Percentiles rank a stretch among this genome's conserved stretches.
These are phyloP conservation scores for Paecilomyces formosus DNA, from an alignment of 2,329 filamentous ascomycete genomes.

Conservation along the genomic window DNA sequence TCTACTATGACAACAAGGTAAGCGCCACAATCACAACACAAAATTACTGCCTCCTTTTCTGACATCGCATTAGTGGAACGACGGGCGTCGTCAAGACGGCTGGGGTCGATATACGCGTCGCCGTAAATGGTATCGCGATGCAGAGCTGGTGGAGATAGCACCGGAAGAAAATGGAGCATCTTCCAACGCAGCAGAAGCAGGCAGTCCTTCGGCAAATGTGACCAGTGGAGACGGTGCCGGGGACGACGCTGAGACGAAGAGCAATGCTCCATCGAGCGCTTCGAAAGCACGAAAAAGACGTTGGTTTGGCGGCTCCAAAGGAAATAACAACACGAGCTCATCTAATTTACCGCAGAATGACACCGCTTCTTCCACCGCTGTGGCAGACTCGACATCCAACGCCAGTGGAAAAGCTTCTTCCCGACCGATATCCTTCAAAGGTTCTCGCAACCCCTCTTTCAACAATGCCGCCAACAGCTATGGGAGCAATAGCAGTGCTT, in stretches of 20 bases:
- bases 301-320: constrained; percentile 30
- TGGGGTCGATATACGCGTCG: constrained; percentile 93
- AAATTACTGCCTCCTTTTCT: constrained; percentile 1
- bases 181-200: constrained; percentile 30
- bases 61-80: constrained; percentile 62
- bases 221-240: constrained; percentile 12
- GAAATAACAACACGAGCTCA: constrained; percentile 15
- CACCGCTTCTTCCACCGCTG: background rate
- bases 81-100: constrained; percentile 74
- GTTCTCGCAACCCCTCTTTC: constrained; percentile 17
- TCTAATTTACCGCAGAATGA: constrained; percentile 1
- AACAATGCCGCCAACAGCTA: constrained; percentile 13
- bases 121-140: constrained; percentile 93
- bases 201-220: constrained; percentile 15
- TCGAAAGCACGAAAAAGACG: constrained; percentile 26
- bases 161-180: constrained; percentile 38
- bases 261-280: constrained; percentile 18
- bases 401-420: constrained; percentile 12
- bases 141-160: constrained; percentile 76
- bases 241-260: constrained; percentile 17
- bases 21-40: constrained; percentile 9
- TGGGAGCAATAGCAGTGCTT: constrained; percentile 14
- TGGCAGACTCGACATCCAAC: constrained; percentile 3
- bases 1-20: constrained; percentile 97
- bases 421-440: constrained; percentile 23